Evolutionary conservation across 31 red algal species (phyloP).

Genomic region (Bonnemaisonia californica): DNA sequence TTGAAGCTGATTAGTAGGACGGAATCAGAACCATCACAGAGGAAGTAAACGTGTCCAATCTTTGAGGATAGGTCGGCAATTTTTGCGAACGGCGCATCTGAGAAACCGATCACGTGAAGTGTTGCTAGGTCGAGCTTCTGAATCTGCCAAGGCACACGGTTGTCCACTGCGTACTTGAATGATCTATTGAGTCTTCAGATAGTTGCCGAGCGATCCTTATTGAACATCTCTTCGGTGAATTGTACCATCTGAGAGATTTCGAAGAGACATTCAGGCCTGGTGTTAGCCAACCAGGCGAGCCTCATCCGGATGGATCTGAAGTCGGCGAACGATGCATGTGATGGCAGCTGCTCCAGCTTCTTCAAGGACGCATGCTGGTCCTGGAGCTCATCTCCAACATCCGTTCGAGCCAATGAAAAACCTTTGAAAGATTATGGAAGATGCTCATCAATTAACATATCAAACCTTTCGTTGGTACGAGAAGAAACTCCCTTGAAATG

Average conservation of each 20-base stretch:
- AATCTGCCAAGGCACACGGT: background rate
- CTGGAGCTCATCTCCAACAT: background rate
- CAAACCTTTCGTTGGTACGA: background rate
- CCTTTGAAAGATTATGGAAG: background rate
- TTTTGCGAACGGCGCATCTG: slow-evolving; percentile 8
- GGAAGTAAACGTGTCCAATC: background rate
- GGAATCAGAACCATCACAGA: background rate
- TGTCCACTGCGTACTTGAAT: background rate
- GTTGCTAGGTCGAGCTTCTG: background rate
- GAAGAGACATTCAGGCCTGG: background rate
- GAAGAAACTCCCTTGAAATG: background rate
- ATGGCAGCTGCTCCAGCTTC: background rate
- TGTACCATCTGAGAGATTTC: background rate
- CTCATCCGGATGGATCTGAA: background rate
- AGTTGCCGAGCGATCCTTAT: background rate
- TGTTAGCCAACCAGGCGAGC: slow-evolving; percentile 2
- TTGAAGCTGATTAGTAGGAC: slow-evolving; percentile 11
- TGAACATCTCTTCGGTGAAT: background rate
- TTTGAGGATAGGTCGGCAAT: background rate
- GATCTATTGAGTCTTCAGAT: background rate
- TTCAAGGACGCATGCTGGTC: background rate
- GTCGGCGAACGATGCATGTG: background rate
- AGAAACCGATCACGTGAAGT: slow-evolving; percentile 7
- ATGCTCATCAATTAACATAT: background rate
- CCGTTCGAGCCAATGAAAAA: background rate